Conservation (phyloP, 345 rosid species). For the Nephelium lappaceum region DNA sequence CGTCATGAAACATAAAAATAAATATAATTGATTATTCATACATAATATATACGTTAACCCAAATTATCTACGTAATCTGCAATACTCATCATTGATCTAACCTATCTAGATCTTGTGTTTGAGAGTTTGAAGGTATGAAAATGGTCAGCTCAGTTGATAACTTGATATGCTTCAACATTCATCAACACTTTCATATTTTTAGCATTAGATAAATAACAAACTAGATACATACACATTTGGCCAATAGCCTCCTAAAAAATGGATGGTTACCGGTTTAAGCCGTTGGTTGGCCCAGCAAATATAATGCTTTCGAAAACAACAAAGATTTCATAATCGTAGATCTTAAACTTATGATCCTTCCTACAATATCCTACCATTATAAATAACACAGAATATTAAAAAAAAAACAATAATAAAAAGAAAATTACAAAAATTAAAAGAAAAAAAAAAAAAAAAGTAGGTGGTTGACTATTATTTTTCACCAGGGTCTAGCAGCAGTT, state of each 20-base stretch:
- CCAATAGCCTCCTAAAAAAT: constrained; percentile 9
- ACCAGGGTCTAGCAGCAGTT: constrained; percentile 30
- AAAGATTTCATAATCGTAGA: background rate
- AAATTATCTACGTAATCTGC: too few species aligned
- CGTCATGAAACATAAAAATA: too few species aligned
- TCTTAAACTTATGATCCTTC: background rate
- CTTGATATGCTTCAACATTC: too few species aligned
- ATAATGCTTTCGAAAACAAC: background rate
- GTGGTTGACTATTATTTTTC: constrained; percentile 8
- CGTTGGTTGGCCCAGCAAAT: background rate
- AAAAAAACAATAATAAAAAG: background rate
- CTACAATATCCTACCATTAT: background rate
- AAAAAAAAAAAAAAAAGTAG: background rate
- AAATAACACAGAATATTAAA: background rate
- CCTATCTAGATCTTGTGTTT: background rate
- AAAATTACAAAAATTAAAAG: background rate
- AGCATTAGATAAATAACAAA: background rate
- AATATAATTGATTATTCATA: background rate
- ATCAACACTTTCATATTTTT: background rate
- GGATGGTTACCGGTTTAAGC: constrained; percentile 1
- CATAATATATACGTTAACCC: too few species aligned
- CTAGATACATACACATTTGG: background rate
- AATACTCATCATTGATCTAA: too few species aligned
- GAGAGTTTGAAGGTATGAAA: background rate
- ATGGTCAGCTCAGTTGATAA: background rate